phyloP scores from a whole-genome alignment of 805 yeast species.

The Wickerhamiella hasegawae region DNA sequence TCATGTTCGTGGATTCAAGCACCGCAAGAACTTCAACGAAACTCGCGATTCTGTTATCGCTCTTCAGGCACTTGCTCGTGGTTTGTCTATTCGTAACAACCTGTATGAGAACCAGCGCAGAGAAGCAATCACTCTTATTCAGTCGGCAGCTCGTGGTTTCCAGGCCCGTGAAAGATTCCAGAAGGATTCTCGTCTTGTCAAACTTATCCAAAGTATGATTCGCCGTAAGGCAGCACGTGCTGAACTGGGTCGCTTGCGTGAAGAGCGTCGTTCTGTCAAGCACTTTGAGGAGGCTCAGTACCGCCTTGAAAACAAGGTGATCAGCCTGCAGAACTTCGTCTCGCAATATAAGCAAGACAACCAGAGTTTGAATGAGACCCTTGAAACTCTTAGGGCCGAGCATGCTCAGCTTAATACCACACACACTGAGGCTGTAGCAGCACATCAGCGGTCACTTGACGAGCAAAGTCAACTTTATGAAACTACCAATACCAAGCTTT shows the following conservation, averaged over 20 bases:
- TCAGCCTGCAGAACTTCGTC: conserved; percentile 76
- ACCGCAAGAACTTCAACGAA: conserved; percentile 38
- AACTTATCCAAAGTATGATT: conserved; percentile 58
- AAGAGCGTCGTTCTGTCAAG: conserved; percentile 85
- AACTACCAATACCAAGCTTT: conserved; percentile 1
- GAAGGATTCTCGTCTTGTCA: conserved; percentile 36
- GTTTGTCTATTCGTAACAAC: conserved; percentile 34
- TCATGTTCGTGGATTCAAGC: conserved; percentile 26
- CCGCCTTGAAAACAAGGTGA: conserved; percentile 91
- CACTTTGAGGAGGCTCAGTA: conserved; percentile 85
- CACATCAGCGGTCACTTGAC: conserved; percentile 1
- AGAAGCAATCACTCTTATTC: conserved; percentile 55
- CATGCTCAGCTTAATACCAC: conserved; percentile 6
- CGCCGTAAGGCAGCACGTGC: conserved; percentile 61
- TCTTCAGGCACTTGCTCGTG: conserved; percentile 44
- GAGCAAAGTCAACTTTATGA: not conserved
- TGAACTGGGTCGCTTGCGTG: conserved; percentile 46
- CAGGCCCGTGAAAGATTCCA: conserved; percentile 39
- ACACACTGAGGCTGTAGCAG: conserved; percentile 5
- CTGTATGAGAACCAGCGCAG: conserved; percentile 34
- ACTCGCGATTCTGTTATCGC: conserved; percentile 35
- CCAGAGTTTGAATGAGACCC: conserved; percentile 26
- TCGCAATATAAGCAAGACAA: conserved; percentile 71
- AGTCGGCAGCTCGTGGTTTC: conserved; percentile 56
- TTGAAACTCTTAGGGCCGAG: conserved; percentile 4